Base-by-base conservation (phyloP, 2,329 filamentous ascomycete genomes). In the Laburnicola sp. region DNA sequence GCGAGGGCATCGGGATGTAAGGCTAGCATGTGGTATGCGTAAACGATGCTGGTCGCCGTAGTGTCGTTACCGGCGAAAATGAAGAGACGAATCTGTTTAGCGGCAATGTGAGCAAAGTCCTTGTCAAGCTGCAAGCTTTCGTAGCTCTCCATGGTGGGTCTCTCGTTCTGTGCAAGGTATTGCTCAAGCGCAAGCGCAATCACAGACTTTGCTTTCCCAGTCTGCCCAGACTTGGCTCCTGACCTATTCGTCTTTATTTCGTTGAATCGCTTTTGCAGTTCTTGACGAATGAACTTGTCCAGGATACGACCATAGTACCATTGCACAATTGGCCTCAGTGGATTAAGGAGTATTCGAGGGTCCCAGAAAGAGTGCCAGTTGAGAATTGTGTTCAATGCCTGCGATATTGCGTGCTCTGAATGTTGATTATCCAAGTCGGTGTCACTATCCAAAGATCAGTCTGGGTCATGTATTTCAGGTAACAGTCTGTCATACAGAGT, bases 61-160 rank as follows among this genome's bases (percentile, higher is more conserved):
- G 67, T 65, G 48, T 70, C 67, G 45, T 70, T 62, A 2, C 66
- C 68, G 11, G 63, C 65, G 45, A 69, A 62, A 23, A 71, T 45
- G 50, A 70, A 68, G 0, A 61, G 39, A n/a, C 62, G 62, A 35
- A 70, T 60, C 42, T 70, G 63, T 38, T 52, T 54, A 23, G 51
- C 41, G n/a, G 54, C 58, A 25, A 48, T 52, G 31, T 32, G 35
- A 16, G 55, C 45, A 43, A 65, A 66, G n/a, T 46, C 31, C 7
- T 48, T 6, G 22, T 65, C 59, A 7, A 66, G 39, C 8, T 42
- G 34, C 26, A 39, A n/a, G 11, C 23, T 21, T 22, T 43, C 27
- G 28, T 32, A n/a, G 11, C 7, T 16, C 6, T 23, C 9, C n/a
- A 6, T 28, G 36, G 8, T 38, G 22, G 38, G 25, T 9, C 47